These are phyloP conservation scores for Tolypocladium amazonense DNA, from an alignment of 2,329 filamentous ascomycete genomes.

Conservation along the genomic window DNA sequence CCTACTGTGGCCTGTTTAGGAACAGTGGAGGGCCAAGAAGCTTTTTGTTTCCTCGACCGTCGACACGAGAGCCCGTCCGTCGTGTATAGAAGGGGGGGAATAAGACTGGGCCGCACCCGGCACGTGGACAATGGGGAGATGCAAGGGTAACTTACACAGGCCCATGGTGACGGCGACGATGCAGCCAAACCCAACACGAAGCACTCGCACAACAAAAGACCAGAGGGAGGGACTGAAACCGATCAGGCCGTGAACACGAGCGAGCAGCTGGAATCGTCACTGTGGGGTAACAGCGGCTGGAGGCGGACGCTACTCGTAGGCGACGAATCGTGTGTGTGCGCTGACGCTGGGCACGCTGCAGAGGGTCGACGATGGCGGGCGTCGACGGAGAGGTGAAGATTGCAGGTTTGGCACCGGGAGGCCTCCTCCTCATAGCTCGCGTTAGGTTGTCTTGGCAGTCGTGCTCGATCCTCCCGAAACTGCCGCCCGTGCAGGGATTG, in stretches of 20 bases:
- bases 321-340: background rate
- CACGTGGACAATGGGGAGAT: background rate
- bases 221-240: background rate
- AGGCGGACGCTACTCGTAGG: background rate
- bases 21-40: background rate
- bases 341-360: background rate
- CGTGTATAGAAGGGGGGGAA: background rate
- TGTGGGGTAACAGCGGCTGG: background rate
- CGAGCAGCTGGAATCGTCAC: background rate
- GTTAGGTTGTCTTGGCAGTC: background rate
- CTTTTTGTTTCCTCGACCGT: background rate
- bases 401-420: background rate
- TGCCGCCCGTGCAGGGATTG: background rate
- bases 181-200: background rate
- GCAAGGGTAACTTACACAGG: constrained; percentile 4
- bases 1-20: background rate
- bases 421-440: background rate
- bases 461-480: background rate
- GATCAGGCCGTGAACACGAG: background rate
- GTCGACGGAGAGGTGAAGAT: background rate
- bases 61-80: background rate
- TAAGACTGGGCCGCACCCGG: background rate
- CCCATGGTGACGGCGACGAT: constrained; percentile 1
- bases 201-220: background rate
- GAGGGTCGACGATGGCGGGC: background rate